Percentiles rank a stretch among this genome's conserved stretches.
phyloP scores from a whole-genome alignment of 1,284 basidiomycete genomes.

The Tilletia caries region DNA sequence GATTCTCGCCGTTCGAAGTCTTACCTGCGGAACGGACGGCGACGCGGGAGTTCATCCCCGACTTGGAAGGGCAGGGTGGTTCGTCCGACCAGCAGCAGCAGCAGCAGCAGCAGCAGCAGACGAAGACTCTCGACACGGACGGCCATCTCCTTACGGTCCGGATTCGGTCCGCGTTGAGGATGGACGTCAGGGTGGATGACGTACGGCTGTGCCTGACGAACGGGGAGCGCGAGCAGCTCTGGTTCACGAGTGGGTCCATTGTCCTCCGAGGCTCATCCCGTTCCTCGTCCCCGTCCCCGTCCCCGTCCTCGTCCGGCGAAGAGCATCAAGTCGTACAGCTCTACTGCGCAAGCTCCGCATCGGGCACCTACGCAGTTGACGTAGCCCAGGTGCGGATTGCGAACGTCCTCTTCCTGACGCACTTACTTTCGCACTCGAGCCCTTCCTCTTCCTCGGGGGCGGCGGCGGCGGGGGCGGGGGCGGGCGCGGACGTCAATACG shows the following conservation, averaged over 20 bases:
- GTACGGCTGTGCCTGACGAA: slow-evolving; percentile 39
- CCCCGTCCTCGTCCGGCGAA: not conserved
- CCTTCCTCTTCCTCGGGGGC: too few relatives aligned
- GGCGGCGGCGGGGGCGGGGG: too few relatives aligned
- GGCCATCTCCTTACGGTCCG: slow-evolving; percentile 30
- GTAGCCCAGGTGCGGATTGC: slow-evolving; percentile 43
- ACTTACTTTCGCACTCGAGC: not conserved
- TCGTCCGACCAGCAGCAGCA: too few relatives aligned
- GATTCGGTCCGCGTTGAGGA: slow-evolving; percentile 26
- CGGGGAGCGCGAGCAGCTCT: slow-evolving; percentile 29
- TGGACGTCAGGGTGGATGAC: slow-evolving; percentile 35
- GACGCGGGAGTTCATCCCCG: not conserved
- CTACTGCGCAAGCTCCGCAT: slow-evolving; percentile 30
- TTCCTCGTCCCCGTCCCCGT: too few relatives aligned
- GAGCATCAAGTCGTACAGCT: slow-evolving; percentile 22
- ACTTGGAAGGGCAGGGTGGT: too few relatives aligned
- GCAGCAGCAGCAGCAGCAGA: too few relatives aligned
- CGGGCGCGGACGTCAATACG: not conserved
- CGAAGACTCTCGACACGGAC: slow-evolving; percentile 19
- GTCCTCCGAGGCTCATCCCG: slow-evolving; percentile 17
- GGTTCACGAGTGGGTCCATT: slow-evolving; percentile 32
- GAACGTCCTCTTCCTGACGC: slow-evolving; percentile 33
- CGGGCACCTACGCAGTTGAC: slow-evolving; percentile 42
- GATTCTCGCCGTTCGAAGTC: slow-evolving; percentile 28
- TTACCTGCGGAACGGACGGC: slow-evolving; percentile 9